phyloP scores from a whole-genome alignment of 2,329 filamentous ascomycete species.

The Penicillium concentricum region DNA sequence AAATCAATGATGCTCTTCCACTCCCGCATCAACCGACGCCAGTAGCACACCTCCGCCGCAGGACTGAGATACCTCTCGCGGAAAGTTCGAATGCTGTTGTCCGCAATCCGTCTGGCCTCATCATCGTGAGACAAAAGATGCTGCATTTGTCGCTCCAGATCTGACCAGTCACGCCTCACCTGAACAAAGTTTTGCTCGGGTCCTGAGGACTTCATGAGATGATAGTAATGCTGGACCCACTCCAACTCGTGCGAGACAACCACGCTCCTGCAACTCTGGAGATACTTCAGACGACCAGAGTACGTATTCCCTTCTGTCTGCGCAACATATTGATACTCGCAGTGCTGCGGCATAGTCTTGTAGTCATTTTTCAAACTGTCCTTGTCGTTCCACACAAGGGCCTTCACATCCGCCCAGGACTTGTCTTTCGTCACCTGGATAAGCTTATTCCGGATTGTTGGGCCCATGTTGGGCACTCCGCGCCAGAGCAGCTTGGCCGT shows the following conservation, averaged over 20 bases:
- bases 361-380: conserved; percentile 37
- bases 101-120: conserved; percentile 46
- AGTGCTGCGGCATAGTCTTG: conserved; percentile 49
- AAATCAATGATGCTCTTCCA: conserved; percentile 31
- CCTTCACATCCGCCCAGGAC: conserved; percentile 44
- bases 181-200: conserved; percentile 48
- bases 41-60: conserved; percentile 52
- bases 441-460: conserved; percentile 34
- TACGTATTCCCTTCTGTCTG: conserved; percentile 52
- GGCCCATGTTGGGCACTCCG: conserved; percentile 38
- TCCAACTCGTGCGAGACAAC: conserved; percentile 46
- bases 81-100: conserved; percentile 45
- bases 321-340: conserved; percentile 49
- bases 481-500: conserved; percentile 44
- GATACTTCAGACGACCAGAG: conserved; percentile 50
- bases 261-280: conserved; percentile 49
- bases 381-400: conserved; percentile 33
- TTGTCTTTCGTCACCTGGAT: conserved; percentile 34
- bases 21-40: conserved; percentile 44
- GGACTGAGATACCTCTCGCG: conserved; percentile 51
- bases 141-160: conserved; percentile 45
- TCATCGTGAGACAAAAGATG: conserved; percentile 39
- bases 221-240: conserved; percentile 47
- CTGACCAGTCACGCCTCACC: conserved; percentile 53
- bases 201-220: conserved; percentile 41